Evolutionary conservation across 2,329 filamentous ascomycete species (phyloP), one percentile per base, ranked within the genome.

Genomic region (Dactylella cylindrospora): DNA sequence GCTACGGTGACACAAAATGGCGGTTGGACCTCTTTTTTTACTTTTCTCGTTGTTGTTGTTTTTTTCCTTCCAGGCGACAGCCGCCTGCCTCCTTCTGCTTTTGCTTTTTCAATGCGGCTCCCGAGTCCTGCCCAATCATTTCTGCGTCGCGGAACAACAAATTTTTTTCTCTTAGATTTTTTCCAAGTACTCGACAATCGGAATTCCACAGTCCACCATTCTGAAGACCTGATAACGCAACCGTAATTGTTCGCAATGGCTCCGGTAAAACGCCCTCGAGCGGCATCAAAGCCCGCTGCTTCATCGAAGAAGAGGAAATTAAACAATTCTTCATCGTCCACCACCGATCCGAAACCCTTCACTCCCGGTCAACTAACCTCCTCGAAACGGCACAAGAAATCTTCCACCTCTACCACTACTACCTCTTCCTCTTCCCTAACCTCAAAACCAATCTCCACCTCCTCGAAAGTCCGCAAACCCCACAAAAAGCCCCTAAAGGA

Each of bases 401-500:
- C 20, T 13, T 13, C 46, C 12, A 8, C 45, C 8, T 28, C 45
- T 12, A 12, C 36, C 26, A 4, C 44, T 3, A 7, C 31, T 6
- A 23, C 31, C 5, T n/a, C 49, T 20, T 25, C 41, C 9, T 20
- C 41, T 3, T 3, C 35, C 2, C n/a, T 43, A 12, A n/a, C 43
- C 2, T 25, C 35, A 5, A 22, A 25, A 15, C 28, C 26, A 28
- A 31, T 28, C 13, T 28, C 47, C 3, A 12, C 40, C 23, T 28
- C 49, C 1, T 39, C 49, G 4, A 38, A 38, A 33, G 54, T 62
- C 25, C 57, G 57, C 19, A 62, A 62, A 40, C 57, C 57, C 12
- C 57, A 62, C 7, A 62, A 62, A 17, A 62, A 62, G 26, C 57
- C 57, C 1, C 10, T 62, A 9, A 62, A 62, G n/a, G 57, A 62